Conservation (phyloP, 129 eudicot genomes). For the Chrysanthemum lavandulifolium region DNA sequence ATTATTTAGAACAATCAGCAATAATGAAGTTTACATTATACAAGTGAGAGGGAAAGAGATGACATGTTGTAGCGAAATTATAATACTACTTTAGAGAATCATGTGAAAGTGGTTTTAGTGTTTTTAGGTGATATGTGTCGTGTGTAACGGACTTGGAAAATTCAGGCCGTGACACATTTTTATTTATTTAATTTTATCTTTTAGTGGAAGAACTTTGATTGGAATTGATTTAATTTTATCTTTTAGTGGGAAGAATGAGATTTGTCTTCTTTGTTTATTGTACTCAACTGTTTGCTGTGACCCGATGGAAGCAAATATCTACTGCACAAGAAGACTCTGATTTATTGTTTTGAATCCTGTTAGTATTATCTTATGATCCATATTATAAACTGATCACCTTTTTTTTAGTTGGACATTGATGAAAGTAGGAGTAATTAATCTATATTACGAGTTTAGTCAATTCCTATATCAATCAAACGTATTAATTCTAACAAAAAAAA, state of each 20-base stretch:
- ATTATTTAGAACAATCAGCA: not conserved
- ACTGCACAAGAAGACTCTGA: too few species aligned
- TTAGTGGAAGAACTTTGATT: not conserved
- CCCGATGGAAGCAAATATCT: too few species aligned
- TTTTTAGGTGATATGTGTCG: not conserved
- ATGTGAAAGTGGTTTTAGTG: not conserved
- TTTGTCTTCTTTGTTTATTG: not conserved
- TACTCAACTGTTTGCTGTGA: not conserved
- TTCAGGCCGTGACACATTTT: not conserved
- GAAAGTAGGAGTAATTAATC: too few species aligned
- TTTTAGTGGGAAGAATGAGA: not conserved
- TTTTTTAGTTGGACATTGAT: too few species aligned
- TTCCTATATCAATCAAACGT: too few species aligned
- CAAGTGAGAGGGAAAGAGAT: not conserved
- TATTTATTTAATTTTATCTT: not conserved
- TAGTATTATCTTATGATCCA: too few species aligned
- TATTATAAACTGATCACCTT: too few species aligned
- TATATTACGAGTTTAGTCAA: too few species aligned
- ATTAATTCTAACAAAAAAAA: too few species aligned
- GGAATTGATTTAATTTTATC: not conserved
- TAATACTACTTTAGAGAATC: not conserved
- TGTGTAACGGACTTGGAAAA: not conserved
- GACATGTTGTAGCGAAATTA: not conserved
- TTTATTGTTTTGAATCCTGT: too few species aligned
- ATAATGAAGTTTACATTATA: constrained; percentile 9